phyloP scores from a whole-genome alignment of 306 rosid genomes.

The Cercis canadensis region DNA sequence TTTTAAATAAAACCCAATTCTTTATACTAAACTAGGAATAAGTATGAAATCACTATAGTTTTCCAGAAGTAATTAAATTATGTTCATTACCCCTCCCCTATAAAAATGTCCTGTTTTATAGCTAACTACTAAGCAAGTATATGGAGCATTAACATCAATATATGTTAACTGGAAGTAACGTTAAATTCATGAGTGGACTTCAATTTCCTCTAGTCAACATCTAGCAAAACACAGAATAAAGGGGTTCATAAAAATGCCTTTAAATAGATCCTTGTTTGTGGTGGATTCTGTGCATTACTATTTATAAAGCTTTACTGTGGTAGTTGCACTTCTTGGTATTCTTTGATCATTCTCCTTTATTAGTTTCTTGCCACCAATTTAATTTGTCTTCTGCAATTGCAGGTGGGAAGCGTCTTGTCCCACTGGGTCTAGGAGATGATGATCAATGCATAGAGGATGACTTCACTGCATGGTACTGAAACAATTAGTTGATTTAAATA shows the following conservation, averaged over 20 bases:
- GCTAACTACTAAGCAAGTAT: too few relatives aligned
- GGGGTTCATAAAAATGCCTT: not conserved
- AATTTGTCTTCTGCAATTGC: conserved; percentile 37
- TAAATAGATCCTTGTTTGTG: not conserved
- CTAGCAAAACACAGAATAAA: too few relatives aligned
- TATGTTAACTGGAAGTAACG: not conserved
- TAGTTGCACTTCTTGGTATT: conserved; percentile 6
- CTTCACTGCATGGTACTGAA: conserved; percentile 90
- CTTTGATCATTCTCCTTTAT: conserved; percentile 12
- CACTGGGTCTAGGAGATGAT: conserved; percentile 94
- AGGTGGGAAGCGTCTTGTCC: conserved; percentile 88
- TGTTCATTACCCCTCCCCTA: not conserved
- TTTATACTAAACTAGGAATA: not conserved
- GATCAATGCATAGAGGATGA: conserved; percentile 99
- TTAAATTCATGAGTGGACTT: not conserved
- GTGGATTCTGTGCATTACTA: conserved; percentile 11
- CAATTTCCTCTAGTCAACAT: not conserved
- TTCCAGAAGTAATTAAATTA: not conserved
- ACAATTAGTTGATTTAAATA: conserved; percentile 29
- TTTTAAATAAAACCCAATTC: not conserved
- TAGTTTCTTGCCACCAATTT: conserved; percentile 23
- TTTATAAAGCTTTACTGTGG: conserved; percentile 12
- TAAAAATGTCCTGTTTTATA: not conserved
- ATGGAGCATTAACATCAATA: too few relatives aligned
- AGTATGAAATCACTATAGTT: not conserved